phyloP scores from a whole-genome alignment of 257 asterid species.

The Fraxinus pennsylvanica region DNA sequence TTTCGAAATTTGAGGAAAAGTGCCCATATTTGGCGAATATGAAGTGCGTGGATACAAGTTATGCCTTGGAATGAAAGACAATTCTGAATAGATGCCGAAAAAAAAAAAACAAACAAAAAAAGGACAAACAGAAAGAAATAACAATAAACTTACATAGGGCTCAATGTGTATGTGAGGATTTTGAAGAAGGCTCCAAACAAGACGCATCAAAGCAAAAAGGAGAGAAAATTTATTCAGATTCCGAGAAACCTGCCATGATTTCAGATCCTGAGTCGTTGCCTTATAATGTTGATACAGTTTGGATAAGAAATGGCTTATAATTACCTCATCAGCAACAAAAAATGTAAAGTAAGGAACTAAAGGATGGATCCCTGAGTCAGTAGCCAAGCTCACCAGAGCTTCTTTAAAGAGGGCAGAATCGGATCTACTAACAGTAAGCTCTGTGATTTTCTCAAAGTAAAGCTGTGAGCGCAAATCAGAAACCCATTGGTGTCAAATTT shows the following conservation, averaged over 20 bases:
- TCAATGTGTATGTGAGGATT: constrained; percentile 90
- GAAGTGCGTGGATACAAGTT: no score
- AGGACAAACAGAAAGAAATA: background rate
- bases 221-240: constrained; percentile 68
- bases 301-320: constrained; percentile 11
- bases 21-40: no score
- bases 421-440: constrained; percentile 70
- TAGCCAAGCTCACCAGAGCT: constrained; percentile 88
- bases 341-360: constrained; percentile 92
- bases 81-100: no score
- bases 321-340: constrained; percentile 94
- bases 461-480: constrained; percentile 60
- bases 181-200: constrained; percentile 90
- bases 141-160: constrained; percentile 76
- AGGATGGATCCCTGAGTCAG: constrained; percentile 98
- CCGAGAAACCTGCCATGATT: constrained; percentile 73
- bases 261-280: constrained; percentile 19
- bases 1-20: no score
- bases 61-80: no score
- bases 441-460: constrained; percentile 93
- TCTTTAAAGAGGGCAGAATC: constrained; percentile 75
- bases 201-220: constrained; percentile 94
- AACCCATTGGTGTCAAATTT: constrained; percentile 18
- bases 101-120: no score
- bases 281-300: constrained; percentile 15